Base-by-base conservation (phyloP, 371 early-diverging fungal species). In the Mortierella sp. region DNA sequence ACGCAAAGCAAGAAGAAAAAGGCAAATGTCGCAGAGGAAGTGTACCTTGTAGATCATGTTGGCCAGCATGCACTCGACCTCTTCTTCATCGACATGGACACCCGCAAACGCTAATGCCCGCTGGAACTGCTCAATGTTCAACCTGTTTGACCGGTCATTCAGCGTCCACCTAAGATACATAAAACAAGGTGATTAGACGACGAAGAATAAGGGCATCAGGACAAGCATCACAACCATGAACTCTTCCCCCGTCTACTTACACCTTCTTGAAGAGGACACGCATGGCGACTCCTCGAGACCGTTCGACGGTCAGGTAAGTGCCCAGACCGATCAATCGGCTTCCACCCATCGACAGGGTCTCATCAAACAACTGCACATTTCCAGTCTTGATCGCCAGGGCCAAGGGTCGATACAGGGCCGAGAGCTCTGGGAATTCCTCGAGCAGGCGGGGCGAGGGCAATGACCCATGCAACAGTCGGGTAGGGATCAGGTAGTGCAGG, bases 221-320 rank as follows among this genome's bases (percentile, higher is more conserved):
- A n/a, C n/a, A n/a, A n/a, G n/a, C n/a, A n/a, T n/a, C n/a, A n/a
- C n/a, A n/a, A n/a, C n/a, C n/a, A n/a, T n/a, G n/a, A n/a, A n/a
- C n/a, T n/a, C n/a, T n/a, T n/a, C n/a, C n/a, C n/a, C n/a, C n/a
- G n/a, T n/a, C n/a, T n/a, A 85, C 89, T 82, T 88, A 96, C 92
- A 94, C 91, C 88, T 92, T 94, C 77, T 93, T 90, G 75, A 97
- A 92, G 61, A 98, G 81, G 47, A 89, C 92, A 63, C 97, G 86
- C 34, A 95, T 85, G 19, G 91, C 94, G 41, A 97, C 85, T 53
- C 86, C 88, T 58, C 94, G 90, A 24, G 92, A 90, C 31, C 92
- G 86, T 79, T 96, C 97, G 4, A 96, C 89, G 0, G 95, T 93
- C 73, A 96, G 82, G 77, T 92, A 97, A 1, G 94, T 93, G 8